Evolutionary conservation across 257 asterid species (phyloP).

Genomic region (Euphrasia confusa): DNA sequence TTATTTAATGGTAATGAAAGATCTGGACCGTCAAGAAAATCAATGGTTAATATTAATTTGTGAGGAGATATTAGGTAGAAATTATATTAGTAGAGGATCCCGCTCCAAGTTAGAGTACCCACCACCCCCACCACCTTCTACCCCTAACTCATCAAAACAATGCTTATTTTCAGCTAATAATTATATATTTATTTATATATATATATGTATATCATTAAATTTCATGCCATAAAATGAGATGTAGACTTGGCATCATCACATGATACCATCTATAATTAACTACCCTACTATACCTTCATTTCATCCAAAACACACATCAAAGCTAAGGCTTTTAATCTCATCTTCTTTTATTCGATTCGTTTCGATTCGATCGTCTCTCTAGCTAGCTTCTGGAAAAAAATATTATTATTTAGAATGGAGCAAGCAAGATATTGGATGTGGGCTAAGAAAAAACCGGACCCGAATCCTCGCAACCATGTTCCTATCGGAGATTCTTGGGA

Average conservation of each 20-base stretch:
- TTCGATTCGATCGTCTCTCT: no score
- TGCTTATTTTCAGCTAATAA: constrained; percentile 29
- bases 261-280: background rate
- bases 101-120: no score
- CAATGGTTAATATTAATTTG: no score
- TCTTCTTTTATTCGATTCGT: background rate
- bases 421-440: constrained; percentile 66
- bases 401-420: constrained; percentile 38
- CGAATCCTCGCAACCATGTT: constrained; percentile 7
- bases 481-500: constrained; percentile 76
- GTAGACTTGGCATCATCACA: constrained; percentile 24
- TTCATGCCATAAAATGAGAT: constrained; percentile 29
- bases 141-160: constrained; percentile 28
- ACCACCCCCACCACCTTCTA: constrained; percentile 55
- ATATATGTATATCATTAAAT: background rate
- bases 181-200: no score
- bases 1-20: no score
- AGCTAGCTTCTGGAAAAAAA: no score
- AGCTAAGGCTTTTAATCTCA: background rate
- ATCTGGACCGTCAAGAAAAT: no score
- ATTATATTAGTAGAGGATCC: no score
- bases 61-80: no score
- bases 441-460: constrained; percentile 51
- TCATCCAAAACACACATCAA: background rate
- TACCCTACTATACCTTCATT: constrained; percentile 6